Evolutionary conservation across 495 filamentous ascomycete species (phyloP).

Genomic region (Viridothelium virens): DNA sequence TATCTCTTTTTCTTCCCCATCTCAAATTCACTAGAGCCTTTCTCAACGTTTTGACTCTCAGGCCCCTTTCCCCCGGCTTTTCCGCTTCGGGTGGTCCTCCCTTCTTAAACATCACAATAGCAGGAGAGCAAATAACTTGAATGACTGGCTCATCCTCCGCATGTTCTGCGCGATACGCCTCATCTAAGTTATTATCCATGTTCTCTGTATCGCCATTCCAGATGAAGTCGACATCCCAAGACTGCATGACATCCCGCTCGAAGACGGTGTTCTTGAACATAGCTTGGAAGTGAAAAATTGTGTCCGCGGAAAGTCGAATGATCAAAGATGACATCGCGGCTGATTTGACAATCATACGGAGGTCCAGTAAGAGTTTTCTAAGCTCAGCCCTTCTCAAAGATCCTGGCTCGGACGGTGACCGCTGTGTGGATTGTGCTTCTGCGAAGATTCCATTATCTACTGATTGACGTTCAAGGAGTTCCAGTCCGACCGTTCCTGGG

Average conservation of each 20-base stretch:
- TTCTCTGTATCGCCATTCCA: slow-evolving; percentile 5
- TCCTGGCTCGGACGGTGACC: too few relatives aligned
- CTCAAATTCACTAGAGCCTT: background rate
- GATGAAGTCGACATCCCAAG: slow-evolving; percentile 1
- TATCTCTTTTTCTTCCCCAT: background rate
- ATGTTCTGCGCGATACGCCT: background rate
- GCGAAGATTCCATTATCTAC: background rate
- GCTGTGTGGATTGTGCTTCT: background rate
- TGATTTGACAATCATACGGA: background rate
- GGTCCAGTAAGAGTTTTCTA: background rate
- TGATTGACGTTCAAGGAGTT: background rate
- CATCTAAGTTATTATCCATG: background rate
- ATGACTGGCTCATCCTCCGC: background rate
- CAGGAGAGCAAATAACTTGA: background rate
- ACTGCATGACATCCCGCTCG: background rate
- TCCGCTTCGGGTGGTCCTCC: background rate
- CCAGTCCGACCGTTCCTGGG: background rate
- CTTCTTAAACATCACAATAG: slow-evolving; percentile 1
- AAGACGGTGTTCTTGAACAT: slow-evolving; percentile 7
- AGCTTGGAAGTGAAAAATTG: background rate
- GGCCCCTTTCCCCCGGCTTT: background rate
- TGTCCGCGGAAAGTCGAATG: slow-evolving; percentile 1
- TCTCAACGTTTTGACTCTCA: background rate
- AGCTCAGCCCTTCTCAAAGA: background rate
- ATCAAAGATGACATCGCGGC: slow-evolving; percentile 1